Percentiles rank a stretch among this genome's conserved stretches.
These are phyloP conservation scores for Pichia membranifaciens DNA, from an alignment of 805 yeast genomes.

Conservation along the genomic window DNA sequence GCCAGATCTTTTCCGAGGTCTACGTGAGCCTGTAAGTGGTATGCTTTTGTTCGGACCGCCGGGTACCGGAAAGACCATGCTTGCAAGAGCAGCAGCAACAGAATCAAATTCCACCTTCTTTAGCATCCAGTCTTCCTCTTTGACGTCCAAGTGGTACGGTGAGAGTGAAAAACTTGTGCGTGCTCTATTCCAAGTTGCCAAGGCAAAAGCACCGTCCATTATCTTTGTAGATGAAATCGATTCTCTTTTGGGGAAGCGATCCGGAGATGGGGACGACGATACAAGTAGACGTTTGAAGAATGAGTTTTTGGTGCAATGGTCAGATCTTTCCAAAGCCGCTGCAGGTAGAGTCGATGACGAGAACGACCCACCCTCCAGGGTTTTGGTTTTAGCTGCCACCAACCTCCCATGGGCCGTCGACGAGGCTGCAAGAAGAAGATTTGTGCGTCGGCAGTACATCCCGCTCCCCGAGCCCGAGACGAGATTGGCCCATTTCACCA, in stretches of 20 bases:
- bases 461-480: conserved; percentile 90
- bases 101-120: conserved; percentile 92
- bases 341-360: conserved; percentile 51
- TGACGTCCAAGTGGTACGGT: conserved; percentile 83
- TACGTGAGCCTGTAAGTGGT: conserved; percentile 94
- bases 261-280: conserved; percentile 69
- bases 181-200: conserved; percentile 80
- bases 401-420: conserved; percentile 96
- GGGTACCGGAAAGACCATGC: conserved; percentile 98
- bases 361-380: conserved; percentile 54
- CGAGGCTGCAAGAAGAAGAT: conserved; percentile 92
- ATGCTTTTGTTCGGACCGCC: conserved; percentile 97
- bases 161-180: conserved; percentile 91
- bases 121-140: conserved; percentile 82
- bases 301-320: conserved; percentile 93
- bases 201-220: conserved; percentile 83
- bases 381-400: conserved; percentile 88
- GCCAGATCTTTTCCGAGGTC: conserved; percentile 86
- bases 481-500: conserved; percentile 61
- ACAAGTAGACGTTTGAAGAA: conserved; percentile 85
- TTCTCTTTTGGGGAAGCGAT: conserved; percentile 74
- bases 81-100: conserved; percentile 93
- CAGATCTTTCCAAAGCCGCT: conserved; percentile 82
- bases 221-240: conserved; percentile 96
- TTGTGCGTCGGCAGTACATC: conserved; percentile 85